Base-by-base conservation (phyloP, 2,329 filamentous ascomycete genomes). In the Aspergillus sp. region DNA sequence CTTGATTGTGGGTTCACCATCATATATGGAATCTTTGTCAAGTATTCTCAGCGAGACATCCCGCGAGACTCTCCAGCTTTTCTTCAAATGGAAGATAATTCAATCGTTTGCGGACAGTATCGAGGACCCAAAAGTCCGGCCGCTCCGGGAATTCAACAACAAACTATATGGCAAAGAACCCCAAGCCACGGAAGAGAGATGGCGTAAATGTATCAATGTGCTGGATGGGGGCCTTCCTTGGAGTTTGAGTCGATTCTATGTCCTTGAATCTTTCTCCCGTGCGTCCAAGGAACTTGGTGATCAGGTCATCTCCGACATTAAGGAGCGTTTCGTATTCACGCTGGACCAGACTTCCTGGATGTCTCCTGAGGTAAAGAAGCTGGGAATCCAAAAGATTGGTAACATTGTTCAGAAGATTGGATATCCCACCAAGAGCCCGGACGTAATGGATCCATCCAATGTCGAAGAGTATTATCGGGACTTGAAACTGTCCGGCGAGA, bases 171-270 rank as follows among this genome's bases (percentile, higher is more conserved):
- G 81, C 42, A 81, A 79, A 69, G 81, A 84, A 47, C 77, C 82
- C 0, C 74, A 84, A 45, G 79, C 82, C 2, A 74, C 73, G 17
- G 69, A 80, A 12, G 84, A 87, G 57, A 75, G 83, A 43, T 86
- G 83, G 83, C 75, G 83, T 56, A 82, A 74, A 5, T 88, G 84
- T 55, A 74, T 86, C 23, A 62, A 61, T 6, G 73, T 76, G 30
- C 74, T 84, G 4, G 81, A 85, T 53, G 62, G 66, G 19, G 76
- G 78, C 4, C 63, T 88, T 19, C 78, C 78, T 2, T 88, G 84
- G 83, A 83, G 85, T 43, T 68, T 86, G 13, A 84, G 82, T 59
- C 79, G 83, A 19, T 87, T 88, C 68, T 89, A 83, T 53, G 74
- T 88, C 2, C 78, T 87, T 52, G 80, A 80, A 43, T 77, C 83